Percentiles rank a stretch among this genome's conserved stretches.
phyloP scores from a whole-genome alignment of 192 early-diverging fungal genomes.

The Dissophora ornata region DNA sequence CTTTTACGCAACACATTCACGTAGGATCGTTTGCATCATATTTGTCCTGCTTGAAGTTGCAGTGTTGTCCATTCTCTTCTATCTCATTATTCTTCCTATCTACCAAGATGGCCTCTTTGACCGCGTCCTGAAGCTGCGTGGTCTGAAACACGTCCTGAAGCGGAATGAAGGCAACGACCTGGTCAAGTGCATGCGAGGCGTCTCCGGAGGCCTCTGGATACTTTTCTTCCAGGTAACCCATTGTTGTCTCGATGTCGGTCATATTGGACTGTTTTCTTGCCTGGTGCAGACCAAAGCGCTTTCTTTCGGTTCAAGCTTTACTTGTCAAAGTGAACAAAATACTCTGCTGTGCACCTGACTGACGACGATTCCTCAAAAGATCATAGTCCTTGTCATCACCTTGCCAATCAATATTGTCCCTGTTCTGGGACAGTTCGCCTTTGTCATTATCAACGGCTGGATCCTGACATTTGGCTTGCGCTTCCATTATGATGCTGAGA shows the following conservation, averaged over 20 bases:
- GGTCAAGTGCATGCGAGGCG: constrained; percentile 59
- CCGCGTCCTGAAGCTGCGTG: constrained; percentile 58
- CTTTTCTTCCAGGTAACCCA: constrained; percentile 54
- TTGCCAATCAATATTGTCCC: constrained; percentile 39
- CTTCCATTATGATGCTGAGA: constrained; percentile 67
- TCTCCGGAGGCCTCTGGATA: constrained; percentile 48
- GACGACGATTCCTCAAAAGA: no score
- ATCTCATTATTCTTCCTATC: constrained; percentile 66
- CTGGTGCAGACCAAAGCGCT: no score
- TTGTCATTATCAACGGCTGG: constrained; percentile 65
- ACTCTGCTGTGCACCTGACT: no score
- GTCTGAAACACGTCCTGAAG: constrained; percentile 58
- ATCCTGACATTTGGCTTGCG: constrained; percentile 60
- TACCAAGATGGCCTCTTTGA: constrained; percentile 72
- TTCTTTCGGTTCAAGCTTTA: no score
- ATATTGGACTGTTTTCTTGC: no score
- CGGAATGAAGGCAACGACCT: constrained; percentile 54
- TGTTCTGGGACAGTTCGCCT: constrained; percentile 46
- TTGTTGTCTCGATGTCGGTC: no score
- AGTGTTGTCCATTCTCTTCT: constrained; percentile 64
- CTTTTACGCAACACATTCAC: no score
- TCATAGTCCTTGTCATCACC: constrained; percentile 36
- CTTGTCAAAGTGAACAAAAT: constrained; percentile 18
- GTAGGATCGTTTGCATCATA: constrained; percentile 62
- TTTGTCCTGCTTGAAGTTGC: constrained; percentile 69